phyloP scores from a whole-genome alignment of 169 alveolate genomes.

The Plasmodium gallinaceum region DNA sequence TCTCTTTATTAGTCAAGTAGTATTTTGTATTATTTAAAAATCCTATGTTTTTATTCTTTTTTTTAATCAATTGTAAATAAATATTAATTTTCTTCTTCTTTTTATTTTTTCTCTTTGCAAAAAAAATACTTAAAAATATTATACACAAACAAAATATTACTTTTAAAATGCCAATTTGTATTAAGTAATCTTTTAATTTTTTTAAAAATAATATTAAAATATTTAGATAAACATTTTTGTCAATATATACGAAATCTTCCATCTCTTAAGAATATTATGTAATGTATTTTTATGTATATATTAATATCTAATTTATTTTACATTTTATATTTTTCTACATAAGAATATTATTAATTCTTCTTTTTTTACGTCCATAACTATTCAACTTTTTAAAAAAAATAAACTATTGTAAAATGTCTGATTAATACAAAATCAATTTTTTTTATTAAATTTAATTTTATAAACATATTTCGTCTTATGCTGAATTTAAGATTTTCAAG shows the following conservation, averaged over 20 bases:
- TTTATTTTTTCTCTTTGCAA: conserved; percentile 64
- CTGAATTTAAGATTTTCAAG: conserved; percentile 6
- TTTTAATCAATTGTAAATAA: conserved; percentile 44
- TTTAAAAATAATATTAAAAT: conserved; percentile 26
- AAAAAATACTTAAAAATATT: conserved; percentile 37
- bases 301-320: conserved; percentile 13
- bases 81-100: conserved; percentile 48
- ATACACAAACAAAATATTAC: conserved; percentile 51
- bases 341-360: background rate
- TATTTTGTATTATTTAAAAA: conserved; percentile 7
- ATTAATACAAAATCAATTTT: background rate
- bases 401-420: background rate
- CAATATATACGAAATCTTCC: conserved; percentile 73
- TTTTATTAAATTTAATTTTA: background rate
- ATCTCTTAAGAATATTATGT: conserved; percentile 40
- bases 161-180: conserved; percentile 49
- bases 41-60: background rate
- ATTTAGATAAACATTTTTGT: conserved; percentile 75
- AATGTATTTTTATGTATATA: background rate
- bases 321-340: background rate
- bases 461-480: background rate
- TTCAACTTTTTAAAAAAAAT: background rate
- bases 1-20: conserved; percentile 18
- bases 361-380: conserved; percentile 17
- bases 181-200: conserved; percentile 42